Evolutionary conservation across 2,329 filamentous ascomycete genomes (phyloP).

Genomic region (Simplicillium sp.): DNA sequence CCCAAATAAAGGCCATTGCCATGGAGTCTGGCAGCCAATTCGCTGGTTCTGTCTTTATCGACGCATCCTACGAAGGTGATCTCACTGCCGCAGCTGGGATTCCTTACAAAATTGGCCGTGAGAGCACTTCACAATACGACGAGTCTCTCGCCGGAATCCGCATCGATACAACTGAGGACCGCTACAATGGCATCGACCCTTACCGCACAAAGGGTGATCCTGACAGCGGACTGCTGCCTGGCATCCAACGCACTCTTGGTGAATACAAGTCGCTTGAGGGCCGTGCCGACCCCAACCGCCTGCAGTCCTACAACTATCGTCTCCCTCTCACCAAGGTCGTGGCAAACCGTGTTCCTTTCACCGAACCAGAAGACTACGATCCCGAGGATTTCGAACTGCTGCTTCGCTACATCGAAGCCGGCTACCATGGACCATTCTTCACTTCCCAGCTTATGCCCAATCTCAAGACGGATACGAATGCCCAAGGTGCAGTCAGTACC

Average conservation of each 20-base stretch:
- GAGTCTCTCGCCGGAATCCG: conserved; percentile 1
- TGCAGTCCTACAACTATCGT: conserved; percentile 9
- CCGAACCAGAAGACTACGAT: conserved; percentile 4
- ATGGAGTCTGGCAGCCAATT: too few species aligned
- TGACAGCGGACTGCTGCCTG: neutral
- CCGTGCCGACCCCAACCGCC: conserved; percentile 4
- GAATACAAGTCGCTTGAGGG: neutral
- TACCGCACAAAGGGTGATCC: neutral
- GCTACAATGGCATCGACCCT: neutral
- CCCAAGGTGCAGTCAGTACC: conserved; percentile 11
- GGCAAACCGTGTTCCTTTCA: conserved; percentile 6
- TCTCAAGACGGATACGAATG: conserved; percentile 7
- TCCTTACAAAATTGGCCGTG: conserved; percentile 9
- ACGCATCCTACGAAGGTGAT: conserved; percentile 3
- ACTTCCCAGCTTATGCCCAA: conserved; percentile 7
- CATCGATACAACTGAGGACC: neutral
- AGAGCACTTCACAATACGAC: conserved; percentile 7
- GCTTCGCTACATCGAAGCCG: conserved; percentile 7
- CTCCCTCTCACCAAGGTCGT: conserved; percentile 3
- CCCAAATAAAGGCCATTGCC: too few species aligned
- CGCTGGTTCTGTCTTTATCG: conserved; percentile 1
- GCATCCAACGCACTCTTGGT: neutral
- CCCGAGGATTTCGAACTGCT: conserved; percentile 5
- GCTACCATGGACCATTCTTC: conserved; percentile 4
- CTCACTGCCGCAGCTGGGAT: conserved; percentile 5